Percentiles rank a stretch among this genome's conserved stretches.
These are phyloP conservation scores for Thermoascus crustaceus DNA, from an alignment of 2,329 filamentous ascomycete genomes.

Conservation along the genomic window DNA sequence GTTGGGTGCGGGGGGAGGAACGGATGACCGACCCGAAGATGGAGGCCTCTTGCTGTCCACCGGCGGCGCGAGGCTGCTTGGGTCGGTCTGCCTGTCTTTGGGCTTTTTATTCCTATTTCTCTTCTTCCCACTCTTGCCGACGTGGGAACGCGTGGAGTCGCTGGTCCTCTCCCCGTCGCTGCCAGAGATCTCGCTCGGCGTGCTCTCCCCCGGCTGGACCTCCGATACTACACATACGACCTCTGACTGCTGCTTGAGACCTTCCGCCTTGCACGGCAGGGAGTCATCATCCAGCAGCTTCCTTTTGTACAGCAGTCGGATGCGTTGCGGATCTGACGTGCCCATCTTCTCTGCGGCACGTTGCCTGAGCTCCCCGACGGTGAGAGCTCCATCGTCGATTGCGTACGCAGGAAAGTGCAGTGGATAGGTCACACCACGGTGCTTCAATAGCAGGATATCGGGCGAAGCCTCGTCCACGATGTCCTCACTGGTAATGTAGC, in stretches of 20 bases:
- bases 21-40: conserved; percentile 7
- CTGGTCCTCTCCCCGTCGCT: conserved; percentile 16
- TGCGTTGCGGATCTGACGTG: conserved; percentile 26
- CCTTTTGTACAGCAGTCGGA: conserved; percentile 42
- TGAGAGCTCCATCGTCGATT: conserved; percentile 38
- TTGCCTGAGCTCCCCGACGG: conserved; percentile 33
- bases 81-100: conserved; percentile 8
- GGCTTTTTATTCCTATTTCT: conserved; percentile 18
- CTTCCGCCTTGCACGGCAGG: conserved; percentile 32
- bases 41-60: conserved; percentile 9
- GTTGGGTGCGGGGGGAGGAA: conserved; percentile 27
- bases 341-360: conserved; percentile 31
- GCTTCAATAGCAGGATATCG: conserved; percentile 37
- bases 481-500: conserved; percentile 31
- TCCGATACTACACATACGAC: conserved; percentile 40
- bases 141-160: too few species aligned
- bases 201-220: conserved; percentile 20
- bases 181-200: conserved; percentile 25
- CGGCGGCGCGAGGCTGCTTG: conserved; percentile 13
- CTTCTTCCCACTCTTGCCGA: conserved; percentile 17
- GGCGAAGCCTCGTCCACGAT: conserved; percentile 30
- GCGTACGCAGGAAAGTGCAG: conserved; percentile 40
- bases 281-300: conserved; percentile 36
- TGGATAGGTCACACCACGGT: conserved; percentile 34
- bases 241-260: conserved; percentile 42